These are phyloP conservation scores for Psidium guajava DNA, from an alignment of 345 rosid species.

Conservation along the genomic window DNA sequence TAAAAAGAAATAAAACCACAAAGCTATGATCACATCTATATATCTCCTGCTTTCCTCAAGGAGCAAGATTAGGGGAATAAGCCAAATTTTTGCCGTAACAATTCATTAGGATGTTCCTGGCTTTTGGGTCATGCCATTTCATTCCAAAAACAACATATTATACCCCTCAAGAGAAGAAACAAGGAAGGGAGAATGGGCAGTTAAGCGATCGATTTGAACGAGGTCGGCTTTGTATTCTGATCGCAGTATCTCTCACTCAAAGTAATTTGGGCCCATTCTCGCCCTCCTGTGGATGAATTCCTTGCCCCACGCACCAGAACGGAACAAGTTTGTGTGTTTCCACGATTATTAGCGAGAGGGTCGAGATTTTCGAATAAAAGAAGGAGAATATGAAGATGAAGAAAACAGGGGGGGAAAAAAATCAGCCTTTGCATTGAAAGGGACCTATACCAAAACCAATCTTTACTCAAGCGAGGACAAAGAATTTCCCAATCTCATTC, in stretches of 20 bases:
- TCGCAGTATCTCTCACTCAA: neutral
- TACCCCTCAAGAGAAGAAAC: neutral
- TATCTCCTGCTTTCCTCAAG: neutral
- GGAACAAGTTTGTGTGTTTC: neutral
- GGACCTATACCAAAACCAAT: conserved; percentile 26
- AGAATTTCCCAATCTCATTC: conserved; percentile 7
- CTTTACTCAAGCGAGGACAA: conserved; percentile 16
- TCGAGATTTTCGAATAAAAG: neutral
- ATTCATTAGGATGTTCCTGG: neutral
- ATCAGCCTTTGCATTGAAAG: conserved; percentile 7
- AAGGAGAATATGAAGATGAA: too few species aligned
- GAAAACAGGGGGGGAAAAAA: too few species aligned
- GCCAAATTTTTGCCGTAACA: neutral
- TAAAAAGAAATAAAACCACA: neutral
- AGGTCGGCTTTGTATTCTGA: neutral
- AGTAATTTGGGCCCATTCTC: neutral
- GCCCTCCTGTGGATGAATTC: neutral
- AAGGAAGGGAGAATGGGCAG: neutral
- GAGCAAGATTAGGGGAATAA: neutral
- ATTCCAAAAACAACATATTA: neutral
- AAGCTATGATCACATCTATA: neutral
- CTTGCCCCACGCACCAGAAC: neutral
- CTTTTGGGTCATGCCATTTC: neutral
- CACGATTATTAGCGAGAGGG: neutral
- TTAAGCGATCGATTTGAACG: neutral